Evolutionary conservation across 768 basidiomycete genomes (phyloP).

Genomic region (Guyanaporus albipodus): DNA sequence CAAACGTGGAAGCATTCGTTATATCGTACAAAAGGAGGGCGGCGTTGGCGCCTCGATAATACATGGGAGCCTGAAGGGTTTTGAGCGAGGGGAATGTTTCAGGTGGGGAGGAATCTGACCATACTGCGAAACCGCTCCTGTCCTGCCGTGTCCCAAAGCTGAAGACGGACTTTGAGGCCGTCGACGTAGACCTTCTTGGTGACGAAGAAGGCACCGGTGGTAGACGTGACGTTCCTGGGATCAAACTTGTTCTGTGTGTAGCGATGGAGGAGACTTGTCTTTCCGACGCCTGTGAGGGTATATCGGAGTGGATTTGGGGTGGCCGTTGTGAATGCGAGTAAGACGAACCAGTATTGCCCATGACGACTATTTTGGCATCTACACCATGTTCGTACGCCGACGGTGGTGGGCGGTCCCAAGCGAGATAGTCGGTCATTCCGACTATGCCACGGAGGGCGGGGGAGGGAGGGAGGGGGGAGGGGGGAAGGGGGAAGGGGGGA

Average conservation of each 20-base stretch:
- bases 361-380: slow-evolving; percentile 94
- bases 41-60: slow-evolving; percentile 94
- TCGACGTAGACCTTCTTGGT: slow-evolving; percentile 88
- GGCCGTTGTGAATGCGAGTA: slow-evolving; percentile 10
- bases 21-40: slow-evolving; percentile 95
- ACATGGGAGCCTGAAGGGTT: slow-evolving; percentile 77
- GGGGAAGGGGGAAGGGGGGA: slow-evolving; percentile 29
- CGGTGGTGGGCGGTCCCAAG: slow-evolving; percentile 62
- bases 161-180: slow-evolving; percentile 80
- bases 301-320: slow-evolving; percentile 16
- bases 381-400: slow-evolving; percentile 78
- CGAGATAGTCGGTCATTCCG: slow-evolving; percentile 54
- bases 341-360: slow-evolving; percentile 69
- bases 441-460: slow-evolving; percentile 47
- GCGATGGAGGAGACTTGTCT: slow-evolving; percentile 85
- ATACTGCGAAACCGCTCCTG: slow-evolving; percentile 92
- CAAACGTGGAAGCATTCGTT: slow-evolving; percentile 82
- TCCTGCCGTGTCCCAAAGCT: slow-evolving; percentile 92
- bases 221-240: slow-evolving; percentile 83
- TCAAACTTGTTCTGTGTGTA: slow-evolving; percentile 91
- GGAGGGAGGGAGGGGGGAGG: slow-evolving; percentile 36
- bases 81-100: slow-evolving; percentile 17
- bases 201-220: slow-evolving; percentile 91
- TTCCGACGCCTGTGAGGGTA: slow-evolving; percentile 68
- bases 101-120: slow-evolving; percentile 42